These are phyloP conservation scores for Euphrasia confusa DNA, from an alignment of 257 asterid genomes.

Conservation along the genomic window DNA sequence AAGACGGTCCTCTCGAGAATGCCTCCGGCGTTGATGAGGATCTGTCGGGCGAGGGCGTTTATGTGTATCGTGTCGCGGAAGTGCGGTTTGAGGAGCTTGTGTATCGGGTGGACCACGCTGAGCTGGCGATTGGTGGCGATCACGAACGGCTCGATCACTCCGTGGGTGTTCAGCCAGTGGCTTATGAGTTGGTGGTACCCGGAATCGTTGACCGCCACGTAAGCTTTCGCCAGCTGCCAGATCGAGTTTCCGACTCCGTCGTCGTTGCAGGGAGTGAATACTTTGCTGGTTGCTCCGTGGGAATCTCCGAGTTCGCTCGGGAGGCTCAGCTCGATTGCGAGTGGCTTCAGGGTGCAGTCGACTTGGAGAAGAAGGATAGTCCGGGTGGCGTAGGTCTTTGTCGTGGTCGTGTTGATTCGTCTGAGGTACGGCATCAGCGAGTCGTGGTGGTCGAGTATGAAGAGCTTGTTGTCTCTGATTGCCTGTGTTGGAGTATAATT, in stretches of 20 bases:
- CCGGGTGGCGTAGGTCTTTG: constrained; percentile 76
- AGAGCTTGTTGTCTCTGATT: constrained; percentile 40
- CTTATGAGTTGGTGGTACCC: constrained; percentile 92
- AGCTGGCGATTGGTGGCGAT: constrained; percentile 10
- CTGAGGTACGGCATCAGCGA: constrained; percentile 74
- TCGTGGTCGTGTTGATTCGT: constrained; percentile 56
- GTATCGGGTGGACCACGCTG: constrained; percentile 3
- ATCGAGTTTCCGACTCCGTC: constrained; percentile 47
- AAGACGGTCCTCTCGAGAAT: constrained; percentile 1
- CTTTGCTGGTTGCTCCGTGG: constrained; percentile 57
- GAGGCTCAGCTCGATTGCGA: constrained; percentile 83
- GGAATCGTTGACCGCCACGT: constrained; percentile 82
- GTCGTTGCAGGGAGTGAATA: constrained; percentile 60
- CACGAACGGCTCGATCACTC: constrained; percentile 8
- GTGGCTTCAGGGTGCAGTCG: constrained; percentile 74
- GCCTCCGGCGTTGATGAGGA: constrained; percentile 5
- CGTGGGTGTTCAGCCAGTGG: constrained; percentile 45
- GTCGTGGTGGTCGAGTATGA: constrained; percentile 85
- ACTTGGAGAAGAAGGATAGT: constrained; percentile 76
- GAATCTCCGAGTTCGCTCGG: constrained; percentile 61
- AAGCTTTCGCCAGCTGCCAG: constrained; percentile 97
- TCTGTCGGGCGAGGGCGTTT: constrained; percentile 8
- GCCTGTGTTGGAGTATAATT: constrained; percentile 39
- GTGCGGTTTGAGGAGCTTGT: constrained; percentile 8
- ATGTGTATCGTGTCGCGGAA: constrained; percentile 9